Evolutionary conservation across 495 filamentous ascomycete genomes (phyloP).

Genomic region (Daldinia concentrica): DNA sequence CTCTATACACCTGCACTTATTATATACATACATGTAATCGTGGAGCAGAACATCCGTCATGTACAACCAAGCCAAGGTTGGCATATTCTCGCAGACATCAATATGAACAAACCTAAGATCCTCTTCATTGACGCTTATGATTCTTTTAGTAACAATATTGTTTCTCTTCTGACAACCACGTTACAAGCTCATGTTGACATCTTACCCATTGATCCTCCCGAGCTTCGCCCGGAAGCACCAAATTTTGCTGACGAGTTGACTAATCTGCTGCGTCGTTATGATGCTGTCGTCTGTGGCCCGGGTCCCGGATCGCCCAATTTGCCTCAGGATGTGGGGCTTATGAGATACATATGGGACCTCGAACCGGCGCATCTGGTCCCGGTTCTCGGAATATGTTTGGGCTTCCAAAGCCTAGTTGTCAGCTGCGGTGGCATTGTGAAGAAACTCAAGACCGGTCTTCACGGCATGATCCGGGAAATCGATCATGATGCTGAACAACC

Average conservation of each 20-base stretch:
- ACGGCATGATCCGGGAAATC: slow-evolving; percentile 79
- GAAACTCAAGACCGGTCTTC: slow-evolving; percentile 71
- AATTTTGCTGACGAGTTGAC: slow-evolving; percentile 44
- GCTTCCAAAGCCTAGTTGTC: slow-evolving; percentile 84
- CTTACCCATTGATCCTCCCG: slow-evolving; percentile 73
- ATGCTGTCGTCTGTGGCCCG: slow-evolving; percentile 82
- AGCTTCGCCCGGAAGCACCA: slow-evolving; percentile 35
- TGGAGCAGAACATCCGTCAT: slow-evolving; percentile 14
- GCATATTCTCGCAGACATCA: slow-evolving; percentile 20
- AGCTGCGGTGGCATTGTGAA: slow-evolving; percentile 72
- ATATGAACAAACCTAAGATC: slow-evolving; percentile 59
- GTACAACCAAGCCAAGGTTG: slow-evolving; percentile 22
- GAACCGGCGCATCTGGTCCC: slow-evolving; percentile 67
- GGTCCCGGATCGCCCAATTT: slow-evolving; percentile 74
- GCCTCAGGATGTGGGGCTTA: slow-evolving; percentile 77
- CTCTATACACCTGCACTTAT: slow-evolving; percentile 11
- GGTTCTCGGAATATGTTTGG: slow-evolving; percentile 89
- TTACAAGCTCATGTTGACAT: slow-evolving; percentile 72
- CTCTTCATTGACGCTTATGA: slow-evolving; percentile 95
- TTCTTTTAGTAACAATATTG: slow-evolving; percentile 94
- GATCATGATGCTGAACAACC: slow-evolving; percentile 56
- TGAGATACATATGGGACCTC: slow-evolving; percentile 79
- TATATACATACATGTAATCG: background rate
- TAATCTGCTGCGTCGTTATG: slow-evolving; percentile 66
- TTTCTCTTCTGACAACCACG: slow-evolving; percentile 74